Conservation (phyloP, 148 eudicot genomes). For the Rhododendron griersonianum region DNA sequence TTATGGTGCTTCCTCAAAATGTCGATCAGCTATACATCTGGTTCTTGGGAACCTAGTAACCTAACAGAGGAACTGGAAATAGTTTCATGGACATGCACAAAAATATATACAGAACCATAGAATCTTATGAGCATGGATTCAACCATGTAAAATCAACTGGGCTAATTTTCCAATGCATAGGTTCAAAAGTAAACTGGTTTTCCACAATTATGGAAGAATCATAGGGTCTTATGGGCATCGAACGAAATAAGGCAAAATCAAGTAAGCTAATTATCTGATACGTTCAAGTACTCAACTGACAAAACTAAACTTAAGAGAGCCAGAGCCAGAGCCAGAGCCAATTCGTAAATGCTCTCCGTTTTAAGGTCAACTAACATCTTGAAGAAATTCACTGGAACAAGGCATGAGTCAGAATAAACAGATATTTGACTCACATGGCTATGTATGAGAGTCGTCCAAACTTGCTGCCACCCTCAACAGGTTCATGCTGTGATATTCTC, state of each 20-base stretch:
- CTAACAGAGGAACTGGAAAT: not conserved
- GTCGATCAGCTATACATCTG: not conserved
- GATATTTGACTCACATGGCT: conserved; percentile 62
- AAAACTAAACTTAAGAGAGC: not conserved
- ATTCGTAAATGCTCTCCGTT: not conserved
- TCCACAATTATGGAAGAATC: not conserved
- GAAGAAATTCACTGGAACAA: conserved; percentile 3
- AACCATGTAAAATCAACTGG: conserved; percentile 1
- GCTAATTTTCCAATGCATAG: not conserved
- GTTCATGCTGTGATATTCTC: conserved; percentile 21
- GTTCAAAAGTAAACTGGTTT: not conserved
- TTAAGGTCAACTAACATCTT: not conserved
- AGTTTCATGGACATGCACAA: not conserved
- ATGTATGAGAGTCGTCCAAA: conserved; percentile 61
- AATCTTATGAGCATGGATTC: not conserved
- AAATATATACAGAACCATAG: not conserved
- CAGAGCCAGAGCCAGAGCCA: not conserved
- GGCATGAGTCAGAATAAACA: not conserved
- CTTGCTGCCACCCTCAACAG: conserved; percentile 30
- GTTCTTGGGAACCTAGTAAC: not conserved
- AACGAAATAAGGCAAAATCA: conserved; percentile 4
- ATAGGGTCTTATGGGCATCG: not conserved
- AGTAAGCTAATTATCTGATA: not conserved
- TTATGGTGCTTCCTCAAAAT: not conserved
- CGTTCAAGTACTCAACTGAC: not conserved